Evolutionary conservation across 805 yeast genomes (phyloP).

Genomic region (Ogataea ganodermae): DNA sequence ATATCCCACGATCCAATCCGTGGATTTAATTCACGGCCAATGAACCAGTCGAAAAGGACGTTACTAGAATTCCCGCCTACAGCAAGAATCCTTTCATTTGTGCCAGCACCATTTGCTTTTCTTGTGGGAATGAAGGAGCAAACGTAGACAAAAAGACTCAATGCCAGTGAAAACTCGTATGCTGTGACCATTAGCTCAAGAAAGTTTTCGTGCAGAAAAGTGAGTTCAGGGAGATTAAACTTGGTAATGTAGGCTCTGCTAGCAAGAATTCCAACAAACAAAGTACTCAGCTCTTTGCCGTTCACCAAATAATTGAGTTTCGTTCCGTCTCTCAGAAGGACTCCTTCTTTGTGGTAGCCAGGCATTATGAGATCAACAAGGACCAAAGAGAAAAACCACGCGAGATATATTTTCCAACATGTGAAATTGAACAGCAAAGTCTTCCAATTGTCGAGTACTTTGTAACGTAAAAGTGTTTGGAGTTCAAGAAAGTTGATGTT

Average conservation of each 20-base stretch:
- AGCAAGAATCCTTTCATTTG: conserved; percentile 73
- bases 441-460: conserved; percentile 24
- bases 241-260: conserved; percentile 54
- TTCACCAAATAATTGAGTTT: conserved; percentile 75
- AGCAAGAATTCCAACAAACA: conserved; percentile 40
- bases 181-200: conserved; percentile 65
- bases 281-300: conserved; percentile 60
- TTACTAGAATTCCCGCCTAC: conserved; percentile 84
- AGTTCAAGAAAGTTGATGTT: conserved; percentile 44
- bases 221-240: conserved; percentile 66
- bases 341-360: conserved; percentile 75
- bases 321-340: conserved; percentile 74
- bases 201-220: conserved; percentile 69
- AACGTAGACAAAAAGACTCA: conserved; percentile 67
- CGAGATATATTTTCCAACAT: conserved; percentile 64
- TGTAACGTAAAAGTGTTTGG: conserved; percentile 14
- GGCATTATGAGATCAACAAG: conserved; percentile 66
- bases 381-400: conserved; percentile 73
- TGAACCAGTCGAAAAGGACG: conserved; percentile 86
- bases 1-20: conserved; percentile 83
- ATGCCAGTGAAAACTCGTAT: conserved; percentile 59
- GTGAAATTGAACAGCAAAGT: conserved; percentile 42
- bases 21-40: conserved; percentile 95
- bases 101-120: conserved; percentile 50
- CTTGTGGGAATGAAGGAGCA: conserved; percentile 64